Percentiles rank a stretch among this genome's conserved stretches.
These are phyloP conservation scores for Beta macrorhiza DNA, from an alignment of 179 eudicot species.

Conservation along the genomic window DNA sequence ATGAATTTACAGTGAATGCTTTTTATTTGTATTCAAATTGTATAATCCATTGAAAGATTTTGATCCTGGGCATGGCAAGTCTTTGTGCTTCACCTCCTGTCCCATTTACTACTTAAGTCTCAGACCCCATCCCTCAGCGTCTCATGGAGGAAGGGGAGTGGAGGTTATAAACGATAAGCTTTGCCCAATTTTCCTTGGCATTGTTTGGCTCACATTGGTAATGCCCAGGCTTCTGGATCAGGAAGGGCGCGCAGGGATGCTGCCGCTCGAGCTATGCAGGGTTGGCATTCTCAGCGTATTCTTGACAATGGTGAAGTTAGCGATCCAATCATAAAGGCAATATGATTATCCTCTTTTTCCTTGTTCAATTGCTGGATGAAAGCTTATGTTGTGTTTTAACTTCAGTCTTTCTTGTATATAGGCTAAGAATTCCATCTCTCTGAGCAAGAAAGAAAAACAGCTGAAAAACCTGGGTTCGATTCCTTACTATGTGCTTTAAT, in stretches of 20 bases:
- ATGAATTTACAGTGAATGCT: not conserved
- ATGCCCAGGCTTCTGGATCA: constrained; percentile 59
- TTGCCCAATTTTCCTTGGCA: not conserved
- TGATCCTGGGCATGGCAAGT: not conserved
- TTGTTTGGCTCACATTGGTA: constrained; percentile 36
- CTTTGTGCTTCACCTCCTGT: not conserved
- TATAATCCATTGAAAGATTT: not conserved
- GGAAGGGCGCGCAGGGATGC: constrained; percentile 86
- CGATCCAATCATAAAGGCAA: constrained; percentile 61
- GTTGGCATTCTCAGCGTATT: constrained; percentile 91
- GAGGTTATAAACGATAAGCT: not conserved
- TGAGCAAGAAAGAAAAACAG: constrained; percentile 70
- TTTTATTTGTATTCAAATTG: not conserved
- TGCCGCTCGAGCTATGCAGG: constrained; percentile 97
- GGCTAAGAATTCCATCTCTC: constrained; percentile 56
- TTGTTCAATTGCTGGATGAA: constrained; percentile 3
- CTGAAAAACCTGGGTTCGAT: constrained; percentile 68
- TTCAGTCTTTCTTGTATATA: constrained; percentile 6
- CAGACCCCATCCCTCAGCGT: not conserved
- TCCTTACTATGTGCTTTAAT: constrained; percentile 2
- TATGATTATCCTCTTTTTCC: not conserved
- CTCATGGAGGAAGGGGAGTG: not conserved
- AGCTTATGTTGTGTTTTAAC: not conserved
- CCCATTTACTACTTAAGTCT: not conserved
- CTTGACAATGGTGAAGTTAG: constrained; percentile 49